phyloP scores from a whole-genome alignment of 2,329 filamentous ascomycete genomes.

The Beauveria bassiana region DNA sequence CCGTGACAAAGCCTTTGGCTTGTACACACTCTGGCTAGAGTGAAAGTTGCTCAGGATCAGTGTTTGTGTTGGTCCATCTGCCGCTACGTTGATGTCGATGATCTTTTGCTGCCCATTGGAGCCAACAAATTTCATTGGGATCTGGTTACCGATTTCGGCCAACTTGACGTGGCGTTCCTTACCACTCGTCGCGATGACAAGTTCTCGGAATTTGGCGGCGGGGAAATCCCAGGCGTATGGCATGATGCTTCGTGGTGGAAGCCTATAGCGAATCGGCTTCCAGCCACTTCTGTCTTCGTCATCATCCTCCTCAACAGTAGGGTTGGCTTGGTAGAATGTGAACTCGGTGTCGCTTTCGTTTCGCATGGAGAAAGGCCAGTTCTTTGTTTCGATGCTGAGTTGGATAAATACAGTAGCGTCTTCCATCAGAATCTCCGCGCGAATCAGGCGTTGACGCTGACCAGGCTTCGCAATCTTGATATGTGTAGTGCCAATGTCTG shows the following conservation, averaged over 20 bases:
- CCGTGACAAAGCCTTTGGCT: constrained; percentile 43
- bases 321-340: constrained; percentile 91
- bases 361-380: constrained; percentile 98
- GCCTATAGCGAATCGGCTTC: constrained; percentile 84
- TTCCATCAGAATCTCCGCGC: constrained; percentile 86
- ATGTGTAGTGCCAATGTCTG: constrained; percentile 84
- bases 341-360: constrained; percentile 98
- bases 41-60: constrained; percentile 92
- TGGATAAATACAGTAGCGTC: constrained; percentile 89
- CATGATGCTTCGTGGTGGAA: constrained; percentile 95
- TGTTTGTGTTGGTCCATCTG: constrained; percentile 91
- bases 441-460: constrained; percentile 79
- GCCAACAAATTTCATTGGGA: constrained; percentile 84
- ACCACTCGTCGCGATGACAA: constrained; percentile 54
- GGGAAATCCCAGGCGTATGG: constrained; percentile 99
- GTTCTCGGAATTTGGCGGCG: constrained; percentile 90
- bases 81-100: constrained; percentile 92
- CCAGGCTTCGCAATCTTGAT: constrained; percentile 89
- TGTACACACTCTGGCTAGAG: constrained; percentile 85
- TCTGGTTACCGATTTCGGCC: constrained; percentile 90
- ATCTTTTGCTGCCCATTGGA: constrained; percentile 67
- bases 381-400: constrained; percentile 81
- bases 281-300: constrained; percentile 77
- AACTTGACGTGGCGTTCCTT: constrained; percentile 83
- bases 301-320: constrained; percentile 86